Evolutionary conservation across 164 flowering plant species (phyloP), one percentile per base, ranked within the genome.

Genomic region (Dillenia suffruticosa): DNA sequence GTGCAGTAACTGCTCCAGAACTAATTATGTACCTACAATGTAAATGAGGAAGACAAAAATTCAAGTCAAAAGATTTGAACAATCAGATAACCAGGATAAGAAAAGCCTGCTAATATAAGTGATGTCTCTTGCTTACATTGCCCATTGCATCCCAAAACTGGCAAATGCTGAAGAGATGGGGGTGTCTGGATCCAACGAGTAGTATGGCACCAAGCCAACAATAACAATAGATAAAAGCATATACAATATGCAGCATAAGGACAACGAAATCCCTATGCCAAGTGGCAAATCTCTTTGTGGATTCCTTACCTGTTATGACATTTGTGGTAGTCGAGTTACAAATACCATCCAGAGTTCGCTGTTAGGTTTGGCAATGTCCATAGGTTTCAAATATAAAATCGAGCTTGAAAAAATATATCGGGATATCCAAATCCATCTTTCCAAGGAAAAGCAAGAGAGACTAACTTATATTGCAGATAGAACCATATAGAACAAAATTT

Each of bases 101-200:
- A 49, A 65, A 49, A 59, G 65, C 45, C 57, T 44, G 2, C 51
- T 14, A 60, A 26, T 46, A 43, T 8, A 48, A 58, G 44, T 19
- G 22, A 19, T 19, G 22, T 19, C 26, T 56, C 19, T 53, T 68
- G 62, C 97, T 86, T 76, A 94, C 99, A 82, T 83, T 60, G 97
- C 99, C 99, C 99, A 91, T 22, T 92, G 84, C 85, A 89, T 81
- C 67, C 96, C 97, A 68, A 86, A 81, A 63, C 72, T 76, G 43
- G 93, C 74, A 82, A 94, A 91, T 56, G 96, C 99, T 69, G 94
- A 82, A 12, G 99, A 91, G 61, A 94, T 88, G 59, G 99, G 99
- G 40, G 94, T 94, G 70, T 94, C 99, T 49, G 96, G 96, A 76
- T 94, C 97, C 96, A 94, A 71, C 13, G 83, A 83, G 72, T 82